phyloP scores from a whole-genome alignment of 192 early-diverging fungal species.

The Neocallimastix lanati region DNA sequence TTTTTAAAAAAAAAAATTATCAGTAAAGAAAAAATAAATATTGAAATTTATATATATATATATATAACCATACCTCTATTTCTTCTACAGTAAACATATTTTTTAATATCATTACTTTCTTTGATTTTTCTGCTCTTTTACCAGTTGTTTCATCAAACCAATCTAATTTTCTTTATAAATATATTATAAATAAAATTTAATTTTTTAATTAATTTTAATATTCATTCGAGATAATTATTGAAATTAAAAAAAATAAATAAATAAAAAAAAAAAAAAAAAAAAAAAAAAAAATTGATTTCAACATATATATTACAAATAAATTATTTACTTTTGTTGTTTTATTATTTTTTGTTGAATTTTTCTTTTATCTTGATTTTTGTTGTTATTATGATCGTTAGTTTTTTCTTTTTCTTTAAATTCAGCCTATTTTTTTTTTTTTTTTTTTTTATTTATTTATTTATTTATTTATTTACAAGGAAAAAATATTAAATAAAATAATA shows the following conservation, averaged over 20 bases:
- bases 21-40: no score
- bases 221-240: no score
- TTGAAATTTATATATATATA: no score
- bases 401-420: constrained; percentile 48
- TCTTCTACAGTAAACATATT: constrained; percentile 85
- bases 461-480: no score
- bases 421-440: constrained; percentile 25
- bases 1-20: no score
- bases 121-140: constrained; percentile 51
- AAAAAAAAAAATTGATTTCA: neutral
- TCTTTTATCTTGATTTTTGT: constrained; percentile 17
- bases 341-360: constrained; percentile 12
- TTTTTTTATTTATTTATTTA: no score
- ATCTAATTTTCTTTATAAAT: constrained; percentile 56
- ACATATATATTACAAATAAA: neutral
- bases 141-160: constrained; percentile 68
- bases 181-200: neutral
- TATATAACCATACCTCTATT: constrained; percentile 43
- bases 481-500: neutral
- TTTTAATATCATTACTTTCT: constrained; percentile 75
- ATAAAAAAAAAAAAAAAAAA: neutral
- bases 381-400: constrained; percentile 13
- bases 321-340: neutral
- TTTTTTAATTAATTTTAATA: no score
- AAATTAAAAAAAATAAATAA: neutral